Base-by-base conservation (phyloP, 2,329 filamentous ascomycete genomes). In the Colletotrichum tropicale region DNA sequence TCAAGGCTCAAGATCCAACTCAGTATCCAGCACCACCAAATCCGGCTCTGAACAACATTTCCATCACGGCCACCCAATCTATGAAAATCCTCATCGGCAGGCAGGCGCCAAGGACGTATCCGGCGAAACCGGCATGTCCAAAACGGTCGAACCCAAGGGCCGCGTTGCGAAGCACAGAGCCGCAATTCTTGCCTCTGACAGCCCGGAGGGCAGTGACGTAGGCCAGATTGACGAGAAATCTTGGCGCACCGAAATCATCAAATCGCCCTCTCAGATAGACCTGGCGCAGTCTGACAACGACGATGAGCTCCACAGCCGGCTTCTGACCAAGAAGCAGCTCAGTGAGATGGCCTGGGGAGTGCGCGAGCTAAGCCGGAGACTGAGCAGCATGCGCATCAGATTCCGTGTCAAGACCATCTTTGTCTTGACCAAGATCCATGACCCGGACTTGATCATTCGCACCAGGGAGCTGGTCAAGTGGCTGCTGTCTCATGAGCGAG, bases 281-380 rank as follows among this genome's bases (percentile, higher is more conserved):
- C 81, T 87, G 13, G 26, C 64, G 28, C 60, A 77, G n/a, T 26
- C 71, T 9, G 76, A 84, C 74, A 82, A 84, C 30, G 82, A 84
- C 10, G 76, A 71, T 32, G 77, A 81, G 32, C 79, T 89, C 56
- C 89, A 91, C 80, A 92, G 90, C 75, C 91, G 96, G n/a, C 91
- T 98, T 66, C 89, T 98, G 79, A 98, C 96, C 2, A 98, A 98
- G 87, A 96, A 95, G 83, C 95, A 99, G 84, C 89, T 99, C 56
- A 96, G 94, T 16, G 97, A 98, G 80, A 98, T 99, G 96, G 96
- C 96, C 0, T 96, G 96, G 92, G 96, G 96, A 30, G 97, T 98
- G 74, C 90, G 97, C 64, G 95, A 98, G 84, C 87, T 99, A 74
- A 96, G 95, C 34, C 94, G 98, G 81, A 94, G 95, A 76, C 86